Evolutionary conservation across 345 rosid genomes (phyloP), one percentile per base, ranked within the genome.

Genomic region (Populus alba): DNA sequence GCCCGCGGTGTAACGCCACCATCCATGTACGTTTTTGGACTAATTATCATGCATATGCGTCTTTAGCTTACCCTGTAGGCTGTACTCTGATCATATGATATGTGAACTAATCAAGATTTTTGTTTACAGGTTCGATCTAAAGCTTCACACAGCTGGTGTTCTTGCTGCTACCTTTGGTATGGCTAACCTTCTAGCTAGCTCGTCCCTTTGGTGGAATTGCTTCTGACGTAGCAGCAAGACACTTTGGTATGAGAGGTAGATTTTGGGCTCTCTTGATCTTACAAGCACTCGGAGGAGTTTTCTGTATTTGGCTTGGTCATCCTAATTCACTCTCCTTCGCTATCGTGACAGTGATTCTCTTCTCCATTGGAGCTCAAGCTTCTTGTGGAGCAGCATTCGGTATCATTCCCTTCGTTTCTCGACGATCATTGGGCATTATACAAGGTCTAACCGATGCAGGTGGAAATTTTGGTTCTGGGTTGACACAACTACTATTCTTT

Each of bases 381-480:
- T 94, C 98, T 2, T 94, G 98, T 7, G 96, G 98, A 22, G 97
- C 97, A 2, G 91, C 91, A 8, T 94, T 92, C 7, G 97, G 93
- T 6, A 78, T 94, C 66, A 89, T 92, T 35, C 95, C 95, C 3
- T 94, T 92, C 87, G 80, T 94, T 68, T 92, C 94, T 0, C 84
- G 97, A 20, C 87, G 92, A 33, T 94, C 95, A 35, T 72, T 94
- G 53, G 97, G 98, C 0, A 87, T 94, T 79, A 91, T 94, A 16
- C 92, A 94, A 0, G 97, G 98, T 18, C 78, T 94, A 13, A 91
- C 93, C 0, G 95, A 94, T 1, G 98, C 93, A 0, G 94, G 94
- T 23, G 97, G 94, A 9, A 92, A 92, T 80, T 92, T 92, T 8
- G 94, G 95, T 1, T 92, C 97, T 0, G 97, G 98, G 2, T 70